Percentiles rank a stretch among this genome's conserved stretches.
Evolutionary conservation across 441 rosid genomes (phyloP).

Genomic region (Jatropha podagrica): DNA sequence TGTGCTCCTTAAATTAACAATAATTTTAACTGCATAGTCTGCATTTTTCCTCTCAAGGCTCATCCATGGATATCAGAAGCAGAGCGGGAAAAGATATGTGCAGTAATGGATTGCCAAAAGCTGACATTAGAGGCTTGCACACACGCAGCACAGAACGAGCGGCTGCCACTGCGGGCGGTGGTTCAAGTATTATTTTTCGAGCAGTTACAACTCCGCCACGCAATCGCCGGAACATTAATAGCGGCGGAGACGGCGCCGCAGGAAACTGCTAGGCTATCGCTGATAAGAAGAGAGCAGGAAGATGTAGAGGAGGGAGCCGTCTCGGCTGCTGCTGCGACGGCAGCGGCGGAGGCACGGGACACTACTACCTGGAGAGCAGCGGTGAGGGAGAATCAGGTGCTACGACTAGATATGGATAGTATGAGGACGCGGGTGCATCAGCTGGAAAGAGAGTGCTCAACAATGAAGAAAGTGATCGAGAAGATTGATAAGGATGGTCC

Average conservation of each 20-base stretch:
- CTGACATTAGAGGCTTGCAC: constrained; percentile 96
- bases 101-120: constrained; percentile 90
- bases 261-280: constrained; percentile 33
- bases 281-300: constrained; percentile 25
- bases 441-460: constrained; percentile 82
- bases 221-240: constrained; percentile 82
- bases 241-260: constrained; percentile 51
- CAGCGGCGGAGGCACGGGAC: constrained; percentile 20
- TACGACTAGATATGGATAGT: constrained; percentile 92
- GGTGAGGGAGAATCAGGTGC: constrained; percentile 92
- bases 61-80: constrained; percentile 91
- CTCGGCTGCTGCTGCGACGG: constrained; percentile 25
- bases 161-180: constrained; percentile 78
- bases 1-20: constrained; percentile 1
- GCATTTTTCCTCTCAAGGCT: constrained; percentile 41
- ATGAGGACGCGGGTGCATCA: constrained; percentile 91
- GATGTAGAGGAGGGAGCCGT: constrained; percentile 34
- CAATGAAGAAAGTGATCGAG: constrained; percentile 80
- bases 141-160: constrained; percentile 94
- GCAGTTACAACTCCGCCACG: constrained; percentile 95
- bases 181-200: constrained; percentile 93
- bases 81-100: constrained; percentile 78
- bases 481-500: constrained; percentile 58
- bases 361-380: constrained; percentile 65
- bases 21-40: background rate